Conservation (phyloP, 805 yeast genomes). For the Wickerhamiella slavikovae region DNA sequence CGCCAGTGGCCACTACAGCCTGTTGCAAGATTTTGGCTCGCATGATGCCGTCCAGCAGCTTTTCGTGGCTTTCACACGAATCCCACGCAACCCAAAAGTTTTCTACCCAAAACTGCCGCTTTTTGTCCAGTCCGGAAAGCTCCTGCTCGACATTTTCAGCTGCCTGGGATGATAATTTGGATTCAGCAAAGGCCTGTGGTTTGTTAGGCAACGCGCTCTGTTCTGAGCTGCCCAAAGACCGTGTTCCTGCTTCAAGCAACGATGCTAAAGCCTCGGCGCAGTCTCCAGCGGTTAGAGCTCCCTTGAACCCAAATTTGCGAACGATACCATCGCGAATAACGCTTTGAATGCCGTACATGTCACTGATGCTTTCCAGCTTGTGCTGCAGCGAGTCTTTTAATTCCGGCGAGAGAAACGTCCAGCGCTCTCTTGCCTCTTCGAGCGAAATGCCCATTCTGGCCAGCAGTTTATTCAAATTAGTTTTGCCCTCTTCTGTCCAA, state of each 20-base stretch:
- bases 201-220: not conserved
- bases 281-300: slow-evolving; percentile 78
- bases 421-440: slow-evolving; percentile 71
- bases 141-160: not conserved
- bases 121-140: slow-evolving; percentile 9
- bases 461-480: slow-evolving; percentile 69
- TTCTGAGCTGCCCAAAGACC: not conserved
- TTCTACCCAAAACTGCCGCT: slow-evolving; percentile 49
- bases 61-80: slow-evolving; percentile 30
- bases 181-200: not conserved
- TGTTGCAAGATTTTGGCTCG: slow-evolving; percentile 72
- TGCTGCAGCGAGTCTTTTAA: slow-evolving; percentile 53
- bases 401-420: slow-evolving; percentile 74
- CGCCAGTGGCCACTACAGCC: slow-evolving; percentile 70
- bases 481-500: slow-evolving; percentile 85
- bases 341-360: slow-evolving; percentile 62
- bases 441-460: slow-evolving; percentile 93
- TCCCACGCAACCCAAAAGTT: slow-evolving; percentile 59
- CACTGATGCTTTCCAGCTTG: slow-evolving; percentile 50
- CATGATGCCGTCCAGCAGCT: slow-evolving; percentile 48
- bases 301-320: slow-evolving; percentile 70
- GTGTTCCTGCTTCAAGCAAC: slow-evolving; percentile 31
- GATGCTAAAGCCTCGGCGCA: slow-evolving; percentile 81
- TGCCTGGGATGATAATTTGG: not conserved
- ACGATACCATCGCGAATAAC: slow-evolving; percentile 71